A percentile compares a stretch with the other conserved stretches of the same genome.
phyloP scores from a whole-genome alignment of 345 rosid species.

The Acer negundo region DNA sequence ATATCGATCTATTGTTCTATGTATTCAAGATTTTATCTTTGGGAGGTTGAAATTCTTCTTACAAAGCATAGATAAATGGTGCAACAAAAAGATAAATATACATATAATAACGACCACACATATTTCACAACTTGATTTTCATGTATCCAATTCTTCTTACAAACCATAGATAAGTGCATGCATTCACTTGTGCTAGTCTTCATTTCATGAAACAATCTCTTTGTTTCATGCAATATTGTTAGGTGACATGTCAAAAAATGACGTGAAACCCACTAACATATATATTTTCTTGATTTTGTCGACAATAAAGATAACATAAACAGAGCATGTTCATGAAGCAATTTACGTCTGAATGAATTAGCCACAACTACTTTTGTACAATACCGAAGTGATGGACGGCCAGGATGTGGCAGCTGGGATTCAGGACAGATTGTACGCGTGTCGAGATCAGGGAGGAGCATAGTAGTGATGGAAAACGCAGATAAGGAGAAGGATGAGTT shows the following conservation, averaged over 20 bases:
- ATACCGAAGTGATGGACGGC: background rate
- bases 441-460: slow-evolving; percentile 3
- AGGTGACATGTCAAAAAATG: background rate
- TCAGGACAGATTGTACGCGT: background rate
- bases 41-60: background rate
- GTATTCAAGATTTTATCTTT: background rate
- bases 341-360: background rate
- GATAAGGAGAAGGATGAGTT: background rate
- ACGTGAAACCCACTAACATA: background rate
- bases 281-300: background rate
- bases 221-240: background rate
- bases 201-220: background rate
- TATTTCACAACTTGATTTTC: background rate
- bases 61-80: background rate
- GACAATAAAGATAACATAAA: background rate
- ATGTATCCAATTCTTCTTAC: background rate
- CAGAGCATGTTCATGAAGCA: background rate
- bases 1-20: background rate
- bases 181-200: background rate
- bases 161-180: background rate
- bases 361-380: background rate
- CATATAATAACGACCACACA: background rate
- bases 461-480: background rate
- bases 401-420: background rate
- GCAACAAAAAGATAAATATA: background rate